A percentile compares a stretch with the other conserved stretches of the same genome.
Conservation (phyloP, 192 early-diverging fungal species). For the Rhizoclosmatium globosum region DNA sequence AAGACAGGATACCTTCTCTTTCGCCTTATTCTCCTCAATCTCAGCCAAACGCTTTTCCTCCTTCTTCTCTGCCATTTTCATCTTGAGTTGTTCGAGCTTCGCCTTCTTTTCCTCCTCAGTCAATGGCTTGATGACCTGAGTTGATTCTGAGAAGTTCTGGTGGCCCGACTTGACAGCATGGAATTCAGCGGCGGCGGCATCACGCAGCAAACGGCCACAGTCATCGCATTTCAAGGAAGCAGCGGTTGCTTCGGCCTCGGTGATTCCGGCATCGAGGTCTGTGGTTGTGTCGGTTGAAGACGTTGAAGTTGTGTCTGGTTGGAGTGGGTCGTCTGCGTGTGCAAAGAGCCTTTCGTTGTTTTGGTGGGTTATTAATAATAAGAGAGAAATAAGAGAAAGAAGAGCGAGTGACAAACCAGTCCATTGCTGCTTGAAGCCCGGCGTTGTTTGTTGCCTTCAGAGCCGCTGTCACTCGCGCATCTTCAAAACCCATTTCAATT, state of each 20-base stretch:
- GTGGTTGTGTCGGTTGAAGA: neutral
- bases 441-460: slow-evolving; percentile 75
- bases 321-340: slow-evolving; percentile 78
- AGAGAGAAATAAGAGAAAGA: neutral
- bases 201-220: slow-evolving; percentile 78
- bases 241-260: slow-evolving; percentile 70
- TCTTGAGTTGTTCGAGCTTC: slow-evolving; percentile 77
- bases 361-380: neutral
- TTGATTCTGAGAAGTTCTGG: slow-evolving; percentile 80
- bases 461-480: slow-evolving; percentile 71
- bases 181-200: slow-evolving; percentile 75
- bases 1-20: slow-evolving; percentile 60
- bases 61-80: slow-evolving; percentile 68
- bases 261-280: slow-evolving; percentile 18
- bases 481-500: slow-evolving; percentile 75
- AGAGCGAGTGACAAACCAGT: slow-evolving; percentile 65
- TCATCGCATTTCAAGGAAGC: slow-evolving; percentile 84
- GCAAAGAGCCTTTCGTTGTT: slow-evolving; percentile 60
- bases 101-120: slow-evolving; percentile 80
- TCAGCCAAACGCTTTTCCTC: slow-evolving; percentile 65
- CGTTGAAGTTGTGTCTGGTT: slow-evolving; percentile 37
- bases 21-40: slow-evolving; percentile 71
- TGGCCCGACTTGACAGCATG: slow-evolving; percentile 81
- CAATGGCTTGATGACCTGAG: slow-evolving; percentile 77
- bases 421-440: slow-evolving; percentile 87